phyloP scores from a whole-genome alignment of 2,329 filamentous ascomycete genomes.

The Teratosphaeria destructans region DNA sequence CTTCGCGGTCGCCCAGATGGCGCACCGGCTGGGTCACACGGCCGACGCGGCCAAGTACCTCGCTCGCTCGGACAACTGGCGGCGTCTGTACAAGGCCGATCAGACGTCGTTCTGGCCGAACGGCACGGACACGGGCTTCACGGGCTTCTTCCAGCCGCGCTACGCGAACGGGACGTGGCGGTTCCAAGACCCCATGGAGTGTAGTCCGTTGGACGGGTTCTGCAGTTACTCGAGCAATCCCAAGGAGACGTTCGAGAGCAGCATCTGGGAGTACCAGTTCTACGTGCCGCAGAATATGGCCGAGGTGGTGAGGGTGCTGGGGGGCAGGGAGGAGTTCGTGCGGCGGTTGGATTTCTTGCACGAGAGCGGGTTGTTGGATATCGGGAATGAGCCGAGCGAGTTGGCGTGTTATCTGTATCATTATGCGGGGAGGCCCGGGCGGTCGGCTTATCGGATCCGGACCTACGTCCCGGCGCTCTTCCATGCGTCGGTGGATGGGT shows the following conservation, averaged over 20 bases:
- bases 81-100: constrained; percentile 57
- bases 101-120: constrained; percentile 36
- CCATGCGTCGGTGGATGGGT: constrained; percentile 40
- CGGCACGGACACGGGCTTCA: constrained; percentile 34
- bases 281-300: constrained; percentile 55
- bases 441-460: constrained; percentile 48
- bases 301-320: constrained; percentile 43
- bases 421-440: constrained; percentile 51
- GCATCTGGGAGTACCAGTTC: constrained; percentile 43
- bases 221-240: constrained; percentile 29
- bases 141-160: constrained; percentile 55
- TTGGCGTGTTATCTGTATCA: constrained; percentile 59
- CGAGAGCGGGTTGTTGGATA: constrained; percentile 24
- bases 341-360: constrained; percentile 50
- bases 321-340: constrained; percentile 44
- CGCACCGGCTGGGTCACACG: constrained; percentile 39
- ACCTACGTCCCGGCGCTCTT: constrained; percentile 51
- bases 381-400: constrained; percentile 59
- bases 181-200: constrained; percentile 14
- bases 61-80: constrained; percentile 55
- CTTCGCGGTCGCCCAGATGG: constrained; percentile 56
- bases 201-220: constrained; percentile 25
- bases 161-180: constrained; percentile 10
- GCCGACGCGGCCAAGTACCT: constrained; percentile 49
- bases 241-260: constrained; percentile 7